Base-by-base conservation (phyloP, 1,284 basidiomycete genomes). In the Ustilago curta region DNA sequence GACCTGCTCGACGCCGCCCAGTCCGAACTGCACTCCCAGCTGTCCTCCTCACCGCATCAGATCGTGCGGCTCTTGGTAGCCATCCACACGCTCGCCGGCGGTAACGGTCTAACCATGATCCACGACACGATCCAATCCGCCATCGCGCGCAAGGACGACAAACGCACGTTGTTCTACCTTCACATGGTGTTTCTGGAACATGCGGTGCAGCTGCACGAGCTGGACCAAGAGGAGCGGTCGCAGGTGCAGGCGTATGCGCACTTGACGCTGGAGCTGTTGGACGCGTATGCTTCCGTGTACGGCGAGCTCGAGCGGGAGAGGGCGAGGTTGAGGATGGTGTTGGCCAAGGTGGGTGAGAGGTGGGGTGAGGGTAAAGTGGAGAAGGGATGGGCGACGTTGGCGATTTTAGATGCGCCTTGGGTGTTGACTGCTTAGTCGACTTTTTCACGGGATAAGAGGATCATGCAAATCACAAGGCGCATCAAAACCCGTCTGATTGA, bases 1-100 rank as follows among this genome's bases (percentile, higher is more conserved):
- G 90, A 89, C 54, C 88, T 97, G 19, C 88, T 95, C 16, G 93
- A 96, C 80, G 95, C 95, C 0, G 92, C 94, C 0, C 86, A 95
- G 9, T 90, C 92, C 0, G 95, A 97, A 82, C 89, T 96, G 18
- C 58, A 73, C 35, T n/a, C 57, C 4, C 37, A 37, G 8, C 31
- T 67, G 1, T 39, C 39, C 2, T 11, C 47, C 6, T 8, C 18
- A 40, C 19, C 21, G 49, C 59, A 62, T 8, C 43, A 39, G 9
- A 48, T 74, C 2, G 53, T 74, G 0, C 61, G 66, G 0, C 54
- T 74, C 1, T 47, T 74, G 4, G 51, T 65, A 4, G 70, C 61
- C 1, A 59, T 64, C 50, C 51, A 59, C 8, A 16, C 32, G 25
- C 48, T 59, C 7, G 19, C 63, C 6, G 6, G 4, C 12, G 35